Base-by-base conservation (phyloP, 225 moss, liverwort and hornwort species). In the Marchantia paleacea region DNA sequence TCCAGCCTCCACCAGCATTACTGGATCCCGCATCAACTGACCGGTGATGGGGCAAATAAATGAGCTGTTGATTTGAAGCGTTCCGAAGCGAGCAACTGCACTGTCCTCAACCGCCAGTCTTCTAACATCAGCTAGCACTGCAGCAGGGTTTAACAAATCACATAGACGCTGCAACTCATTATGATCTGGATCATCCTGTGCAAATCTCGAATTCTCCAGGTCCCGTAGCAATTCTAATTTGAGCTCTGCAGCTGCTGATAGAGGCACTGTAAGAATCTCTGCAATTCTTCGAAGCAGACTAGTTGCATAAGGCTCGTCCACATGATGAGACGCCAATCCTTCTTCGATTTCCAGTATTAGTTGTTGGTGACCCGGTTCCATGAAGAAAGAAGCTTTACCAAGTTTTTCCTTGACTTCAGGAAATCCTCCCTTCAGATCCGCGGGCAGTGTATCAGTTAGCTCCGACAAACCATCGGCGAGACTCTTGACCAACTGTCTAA, bases 1-100 rank as follows among this genome's bases (percentile, higher is more conserved):
- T 22, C 90, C 88, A 50, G 83, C 88, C 79, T 88, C 90, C 76
- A 85, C 84, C 10, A 90, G 30, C 88, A 88, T 88, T 50, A 88
- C 86, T 2, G 90, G 90, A 63, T 90, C 90, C 72, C 71, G 72
- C 90, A 90, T 90, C 20, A 90, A 80, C 69, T 88, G 88, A 22
- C 84, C 84, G 10, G 88, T 90, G 60, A 90, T 90, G 20, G 90
- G 90, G 72, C 90, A 90, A n/a, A 88, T 81, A 69, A 90, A 90
- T 47, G 90, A 76, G 28, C 82, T 84, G 62, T 86, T 84, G 2
- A 90, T 69, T 48, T 82, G 81, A 19, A 79, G 49, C 13, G 85
- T 76, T 5, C 87, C 79, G 18, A 77, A 84, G 8, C 78, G 80
- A 58, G 26, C 47, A 28, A 70, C 52, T 13, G 80, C 80, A 24